phyloP scores from a whole-genome alignment of 2,329 filamentous ascomycete species.

The Cadophora gregata region DNA sequence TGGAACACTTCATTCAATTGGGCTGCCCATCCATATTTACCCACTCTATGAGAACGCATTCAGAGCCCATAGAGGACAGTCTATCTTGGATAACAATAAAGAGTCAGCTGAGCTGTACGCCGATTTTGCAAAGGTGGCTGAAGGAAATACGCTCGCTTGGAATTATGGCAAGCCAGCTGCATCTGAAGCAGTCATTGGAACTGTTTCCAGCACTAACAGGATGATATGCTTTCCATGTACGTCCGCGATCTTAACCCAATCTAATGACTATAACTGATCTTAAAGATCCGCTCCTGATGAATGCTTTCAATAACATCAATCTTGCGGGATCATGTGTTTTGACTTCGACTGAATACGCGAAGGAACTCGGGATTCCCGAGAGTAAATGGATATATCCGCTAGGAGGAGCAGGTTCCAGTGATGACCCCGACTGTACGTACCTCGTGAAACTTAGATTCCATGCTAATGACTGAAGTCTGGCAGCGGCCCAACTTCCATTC shows the following conservation, averaged over 20 bases:
- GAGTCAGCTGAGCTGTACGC: constrained; percentile 62
- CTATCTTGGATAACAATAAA: constrained; percentile 58
- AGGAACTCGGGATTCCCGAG: constrained; percentile 58
- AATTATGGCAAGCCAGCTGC: constrained; percentile 53
- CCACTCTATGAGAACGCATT: constrained; percentile 71
- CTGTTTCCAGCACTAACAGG: constrained; percentile 61
- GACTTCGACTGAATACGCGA: constrained; percentile 61
- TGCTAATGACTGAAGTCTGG: constrained; percentile 58
- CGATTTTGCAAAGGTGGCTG: constrained; percentile 17
- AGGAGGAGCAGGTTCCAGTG: constrained; percentile 66
- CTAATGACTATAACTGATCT: constrained; percentile 27
- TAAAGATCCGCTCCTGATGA: constrained; percentile 71
- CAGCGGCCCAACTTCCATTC: constrained; percentile 62
- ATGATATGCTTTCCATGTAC: constrained; percentile 73
- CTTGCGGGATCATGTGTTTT: constrained; percentile 65
- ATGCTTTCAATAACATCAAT: constrained; percentile 74
- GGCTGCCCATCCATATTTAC: constrained; percentile 70
- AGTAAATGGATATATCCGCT: constrained; percentile 68
- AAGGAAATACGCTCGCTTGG: constrained; percentile 54
- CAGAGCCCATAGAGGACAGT: constrained; percentile 61
- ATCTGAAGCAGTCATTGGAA: constrained; percentile 58
- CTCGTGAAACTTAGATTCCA: background rate
- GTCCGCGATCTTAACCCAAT: constrained; percentile 33
- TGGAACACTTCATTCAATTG: constrained; percentile 62
- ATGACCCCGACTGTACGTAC: constrained; percentile 58